These are phyloP conservation scores for Edaphochlamys debaryana DNA, from an alignment of 139 green algal species.

Conservation along the genomic window DNA sequence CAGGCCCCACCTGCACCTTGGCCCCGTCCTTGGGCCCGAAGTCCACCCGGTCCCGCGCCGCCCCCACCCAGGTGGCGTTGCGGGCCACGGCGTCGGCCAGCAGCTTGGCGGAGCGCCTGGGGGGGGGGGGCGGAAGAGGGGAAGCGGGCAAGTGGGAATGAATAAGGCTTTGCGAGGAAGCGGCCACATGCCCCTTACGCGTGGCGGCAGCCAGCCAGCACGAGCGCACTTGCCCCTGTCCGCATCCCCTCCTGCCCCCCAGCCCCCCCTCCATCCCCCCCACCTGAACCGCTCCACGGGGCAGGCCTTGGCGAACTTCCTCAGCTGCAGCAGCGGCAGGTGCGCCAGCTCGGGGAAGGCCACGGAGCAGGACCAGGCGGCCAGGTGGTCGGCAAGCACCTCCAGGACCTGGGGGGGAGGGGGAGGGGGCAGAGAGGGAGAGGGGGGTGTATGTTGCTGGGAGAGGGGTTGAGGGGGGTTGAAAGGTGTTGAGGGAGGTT, in stretches of 20 bases:
- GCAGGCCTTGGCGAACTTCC: constrained; percentile 82
- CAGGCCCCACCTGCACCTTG: constrained; percentile 42
- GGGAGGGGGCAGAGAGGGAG: not conserved
- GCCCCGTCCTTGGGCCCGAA: constrained; percentile 83
- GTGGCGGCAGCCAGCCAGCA: too few species aligned
- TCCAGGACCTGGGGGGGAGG: constrained; percentile 70
- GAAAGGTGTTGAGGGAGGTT: too few species aligned
- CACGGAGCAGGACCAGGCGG: constrained; percentile 79
- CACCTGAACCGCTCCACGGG: constrained; percentile 83
- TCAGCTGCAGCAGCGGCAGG: constrained; percentile 73
- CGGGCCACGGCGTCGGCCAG: constrained; percentile 69
- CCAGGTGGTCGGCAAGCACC: constrained; percentile 84
- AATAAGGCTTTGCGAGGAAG: too few species aligned
- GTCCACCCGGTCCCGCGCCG: constrained; percentile 69
- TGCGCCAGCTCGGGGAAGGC: constrained; percentile 93
- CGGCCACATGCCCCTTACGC: too few species aligned
- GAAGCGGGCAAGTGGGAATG: not conserved
- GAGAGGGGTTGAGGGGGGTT: too few species aligned
- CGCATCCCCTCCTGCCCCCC: not conserved
- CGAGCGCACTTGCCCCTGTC: too few species aligned
- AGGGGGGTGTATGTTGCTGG: not conserved
- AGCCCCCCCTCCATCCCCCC: not conserved
- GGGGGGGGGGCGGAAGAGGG: too few species aligned
- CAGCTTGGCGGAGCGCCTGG: constrained; percentile 46
- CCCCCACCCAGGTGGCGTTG: constrained; percentile 74